phyloP scores from a whole-genome alignment of 2,329 filamentous ascomycete species.

The Stachybotrys echinatus region DNA sequence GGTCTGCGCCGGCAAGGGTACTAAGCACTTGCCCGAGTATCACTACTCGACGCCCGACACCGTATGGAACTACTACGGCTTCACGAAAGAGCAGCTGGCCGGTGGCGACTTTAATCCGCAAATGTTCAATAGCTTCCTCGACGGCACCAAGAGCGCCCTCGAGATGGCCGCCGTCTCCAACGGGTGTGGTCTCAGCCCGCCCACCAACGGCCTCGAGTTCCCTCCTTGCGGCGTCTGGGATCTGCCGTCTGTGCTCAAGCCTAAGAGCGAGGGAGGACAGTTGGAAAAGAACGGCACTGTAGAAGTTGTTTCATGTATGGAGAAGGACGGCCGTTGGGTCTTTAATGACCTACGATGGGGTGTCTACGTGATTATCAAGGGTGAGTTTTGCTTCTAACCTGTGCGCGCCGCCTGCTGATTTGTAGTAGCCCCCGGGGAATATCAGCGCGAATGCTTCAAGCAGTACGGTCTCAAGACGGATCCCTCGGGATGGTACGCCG shows the following conservation, averaged over 20 bases:
- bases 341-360: too few species aligned
- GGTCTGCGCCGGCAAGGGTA: conserved; percentile 39
- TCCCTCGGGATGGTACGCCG: conserved; percentile 34
- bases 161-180: conserved; percentile 44
- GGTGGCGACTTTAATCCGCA: conserved; percentile 38
- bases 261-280: conserved; percentile 32
- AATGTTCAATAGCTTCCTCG: conserved; percentile 43
- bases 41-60: conserved; percentile 40
- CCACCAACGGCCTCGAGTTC: conserved; percentile 33
- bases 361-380: too few species aligned
- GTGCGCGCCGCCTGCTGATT: too few species aligned
- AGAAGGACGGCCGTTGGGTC: too few species aligned
- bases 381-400: too few species aligned
- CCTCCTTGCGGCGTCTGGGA: conserved; percentile 38
- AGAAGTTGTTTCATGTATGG: too few species aligned
- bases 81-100: conserved; percentile 36
- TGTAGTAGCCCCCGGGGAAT: too few species aligned
- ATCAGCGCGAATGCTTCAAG: too few species aligned
- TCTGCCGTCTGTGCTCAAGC: conserved; percentile 33
- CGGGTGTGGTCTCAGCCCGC: conserved; percentile 34
- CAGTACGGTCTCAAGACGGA: too few species aligned
- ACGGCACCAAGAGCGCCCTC: conserved; percentile 40
- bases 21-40: conserved; percentile 39
- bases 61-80: conserved; percentile 40
- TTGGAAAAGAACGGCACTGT: conserved; percentile 33